These are phyloP conservation scores for Volvox africanus DNA, from an alignment of 139 green algal species.

Conservation along the genomic window DNA sequence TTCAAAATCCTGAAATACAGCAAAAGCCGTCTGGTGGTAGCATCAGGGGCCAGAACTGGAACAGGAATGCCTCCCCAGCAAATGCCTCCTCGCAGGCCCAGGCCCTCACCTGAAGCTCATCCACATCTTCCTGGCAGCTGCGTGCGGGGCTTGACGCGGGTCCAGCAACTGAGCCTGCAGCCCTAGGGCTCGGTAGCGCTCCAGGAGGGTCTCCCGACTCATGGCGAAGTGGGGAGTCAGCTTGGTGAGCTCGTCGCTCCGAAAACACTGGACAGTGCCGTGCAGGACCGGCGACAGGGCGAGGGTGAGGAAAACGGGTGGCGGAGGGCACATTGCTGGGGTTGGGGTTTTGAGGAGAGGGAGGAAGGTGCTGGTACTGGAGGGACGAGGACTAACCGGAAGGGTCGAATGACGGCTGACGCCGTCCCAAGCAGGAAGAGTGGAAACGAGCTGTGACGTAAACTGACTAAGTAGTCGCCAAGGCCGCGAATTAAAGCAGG, in stretches of 20 bases:
- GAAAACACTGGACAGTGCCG: neutral
- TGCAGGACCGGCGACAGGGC: no score
- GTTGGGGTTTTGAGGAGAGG: no score
- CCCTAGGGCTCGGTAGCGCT: slow-evolving; percentile 29
- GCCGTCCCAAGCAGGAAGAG: no score
- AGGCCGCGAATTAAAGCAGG: no score
- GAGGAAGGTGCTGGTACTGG: no score
- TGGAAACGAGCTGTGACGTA: no score
- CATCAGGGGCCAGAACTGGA: no score
- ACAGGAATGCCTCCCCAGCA: no score
- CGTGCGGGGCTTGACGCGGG: neutral
- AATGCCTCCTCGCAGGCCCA: neutral
- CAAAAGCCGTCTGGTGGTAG: no score
- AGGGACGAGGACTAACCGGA: no score
- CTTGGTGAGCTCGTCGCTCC: neutral
- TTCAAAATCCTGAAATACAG: no score
- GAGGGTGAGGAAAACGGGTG: neutral
- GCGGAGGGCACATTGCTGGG: neutral
- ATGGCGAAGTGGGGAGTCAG: neutral
- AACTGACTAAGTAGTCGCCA: no score
- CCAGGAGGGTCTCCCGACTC: neutral
- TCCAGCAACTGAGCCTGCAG: slow-evolving; percentile 27
- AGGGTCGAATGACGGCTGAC: neutral
- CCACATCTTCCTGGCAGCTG: slow-evolving; percentile 19
- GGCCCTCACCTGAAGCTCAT: slow-evolving; percentile 32